Conservation (phyloP, 441 rosid genomes). For the Aleurites moluccanus region DNA sequence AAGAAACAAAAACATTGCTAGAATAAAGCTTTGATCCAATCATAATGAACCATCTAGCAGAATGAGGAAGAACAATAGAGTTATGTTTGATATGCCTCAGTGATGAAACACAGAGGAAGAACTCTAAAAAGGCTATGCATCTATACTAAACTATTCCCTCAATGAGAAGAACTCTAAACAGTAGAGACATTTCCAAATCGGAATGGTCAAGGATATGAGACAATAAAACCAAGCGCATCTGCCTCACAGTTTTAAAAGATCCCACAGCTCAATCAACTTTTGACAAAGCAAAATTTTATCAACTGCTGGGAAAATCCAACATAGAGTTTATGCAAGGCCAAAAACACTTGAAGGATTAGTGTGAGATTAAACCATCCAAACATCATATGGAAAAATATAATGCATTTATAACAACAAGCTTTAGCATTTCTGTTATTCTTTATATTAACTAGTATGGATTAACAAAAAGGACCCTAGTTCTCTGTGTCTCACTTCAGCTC, state of each 20-base stretch:
- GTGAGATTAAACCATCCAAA: no score
- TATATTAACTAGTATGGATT: no score
- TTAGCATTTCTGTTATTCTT: neutral
- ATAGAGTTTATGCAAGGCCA: no score
- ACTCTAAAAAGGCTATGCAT: neutral
- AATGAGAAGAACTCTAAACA: no score
- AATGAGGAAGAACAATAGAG: neutral
- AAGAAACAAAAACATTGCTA: slow-evolving; percentile 13
- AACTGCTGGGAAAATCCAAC: no score
- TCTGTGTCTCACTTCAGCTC: neutral
- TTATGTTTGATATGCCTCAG: neutral
- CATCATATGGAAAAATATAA: no score
- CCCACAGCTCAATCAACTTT: no score
- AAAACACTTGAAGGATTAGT: no score
- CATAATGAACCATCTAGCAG: neutral
- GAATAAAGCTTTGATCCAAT: neutral
- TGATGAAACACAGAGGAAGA: neutral
- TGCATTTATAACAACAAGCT: neutral
- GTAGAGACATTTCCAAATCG: neutral
- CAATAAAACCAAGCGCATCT: no score
- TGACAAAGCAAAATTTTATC: no score
- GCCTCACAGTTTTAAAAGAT: no score
- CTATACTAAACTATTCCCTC: no score
- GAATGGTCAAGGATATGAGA: neutral
- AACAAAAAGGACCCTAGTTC: neutral